Conservation (phyloP, 1,284 basidiomycete genomes). For the Apiotrichum montevideense region DNA sequence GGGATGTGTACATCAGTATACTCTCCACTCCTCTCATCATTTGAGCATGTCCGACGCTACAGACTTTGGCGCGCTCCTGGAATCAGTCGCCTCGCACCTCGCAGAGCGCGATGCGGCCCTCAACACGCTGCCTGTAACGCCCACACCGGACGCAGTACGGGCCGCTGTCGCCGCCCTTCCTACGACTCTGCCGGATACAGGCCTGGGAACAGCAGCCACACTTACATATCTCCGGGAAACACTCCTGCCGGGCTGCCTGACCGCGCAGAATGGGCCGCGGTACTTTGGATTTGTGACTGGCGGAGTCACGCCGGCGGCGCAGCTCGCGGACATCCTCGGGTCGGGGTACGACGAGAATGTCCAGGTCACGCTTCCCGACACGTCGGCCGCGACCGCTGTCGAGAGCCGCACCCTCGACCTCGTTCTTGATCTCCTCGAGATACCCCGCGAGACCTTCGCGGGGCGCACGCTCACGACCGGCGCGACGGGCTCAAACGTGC, state of each 20-base stretch:
- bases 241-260: slow-evolving; percentile 43
- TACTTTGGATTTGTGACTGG: slow-evolving; percentile 53
- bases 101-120: slow-evolving; percentile 21
- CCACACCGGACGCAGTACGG: slow-evolving; percentile 12
- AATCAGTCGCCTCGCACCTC: slow-evolving; percentile 13
- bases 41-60: no score
- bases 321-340: slow-evolving; percentile 46
- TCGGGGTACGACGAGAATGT: slow-evolving; percentile 50
- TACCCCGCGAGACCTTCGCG: slow-evolving; percentile 40
- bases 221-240: slow-evolving; percentile 29
- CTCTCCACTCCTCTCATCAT: no score
- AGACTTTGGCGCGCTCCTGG: background rate
- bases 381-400: slow-evolving; percentile 46
- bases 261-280: slow-evolving; percentile 47
- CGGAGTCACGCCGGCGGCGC: slow-evolving; percentile 47
- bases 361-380: slow-evolving; percentile 47
- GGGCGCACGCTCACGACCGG: slow-evolving; percentile 51
- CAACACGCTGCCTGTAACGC: slow-evolving; percentile 21
- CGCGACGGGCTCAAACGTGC: slow-evolving; percentile 51
- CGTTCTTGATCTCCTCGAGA: slow-evolving; percentile 47
- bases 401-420: slow-evolving; percentile 48
- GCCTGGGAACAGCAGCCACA: slow-evolving; percentile 35
- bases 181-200: slow-evolving; percentile 25
- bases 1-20: no score
- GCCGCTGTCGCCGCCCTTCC: slow-evolving; percentile 28